Evolutionary conservation across 2,329 filamentous ascomycete species (phyloP).

Genomic region (Ramichloridium luteum): DNA sequence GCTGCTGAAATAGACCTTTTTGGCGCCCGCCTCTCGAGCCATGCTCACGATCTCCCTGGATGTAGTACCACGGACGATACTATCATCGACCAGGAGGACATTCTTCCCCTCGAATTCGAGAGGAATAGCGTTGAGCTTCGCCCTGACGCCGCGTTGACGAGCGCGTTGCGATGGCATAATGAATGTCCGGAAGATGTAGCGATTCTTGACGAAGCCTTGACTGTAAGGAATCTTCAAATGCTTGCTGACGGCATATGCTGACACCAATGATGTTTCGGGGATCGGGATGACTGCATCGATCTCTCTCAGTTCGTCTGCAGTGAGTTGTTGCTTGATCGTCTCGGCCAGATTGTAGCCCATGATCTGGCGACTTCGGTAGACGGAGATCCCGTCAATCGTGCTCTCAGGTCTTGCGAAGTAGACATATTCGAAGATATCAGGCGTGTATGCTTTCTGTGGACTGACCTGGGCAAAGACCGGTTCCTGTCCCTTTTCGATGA

Average conservation of each 20-base stretch:
- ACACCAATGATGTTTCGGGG: slow-evolving; percentile 70
- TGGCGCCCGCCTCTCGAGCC: slow-evolving; percentile 73
- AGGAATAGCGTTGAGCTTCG: slow-evolving; percentile 79
- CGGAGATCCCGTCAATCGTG: slow-evolving; percentile 75
- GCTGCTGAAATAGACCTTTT: slow-evolving; percentile 69
- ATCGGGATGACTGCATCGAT: slow-evolving; percentile 81
- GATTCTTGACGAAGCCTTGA: slow-evolving; percentile 79
- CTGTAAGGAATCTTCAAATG: slow-evolving; percentile 64
- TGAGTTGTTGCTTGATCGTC: slow-evolving; percentile 55
- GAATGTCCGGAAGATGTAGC: slow-evolving; percentile 79
- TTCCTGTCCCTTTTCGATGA: slow-evolving; percentile 63
- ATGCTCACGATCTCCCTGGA: slow-evolving; percentile 68
- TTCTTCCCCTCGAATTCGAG: slow-evolving; percentile 72
- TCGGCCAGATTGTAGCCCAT: slow-evolving; percentile 77
- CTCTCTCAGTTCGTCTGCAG: slow-evolving; percentile 55
- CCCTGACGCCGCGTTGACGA: slow-evolving; percentile 72
- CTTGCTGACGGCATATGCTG: slow-evolving; percentile 64
- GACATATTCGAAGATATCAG: slow-evolving; percentile 79
- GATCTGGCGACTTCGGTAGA: slow-evolving; percentile 69
- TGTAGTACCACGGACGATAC: slow-evolving; percentile 77
- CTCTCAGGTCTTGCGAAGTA: slow-evolving; percentile 79
- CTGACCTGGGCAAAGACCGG: slow-evolving; percentile 68
- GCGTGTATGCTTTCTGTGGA: slow-evolving; percentile 55
- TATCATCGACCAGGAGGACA: slow-evolving; percentile 79
- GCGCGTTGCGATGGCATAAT: slow-evolving; percentile 74